A percentile compares a stretch with the other conserved stretches of the same genome.
Evolutionary conservation across 2,329 filamentous ascomycete species (phyloP).

Genomic region (Aspergillus sp.): DNA sequence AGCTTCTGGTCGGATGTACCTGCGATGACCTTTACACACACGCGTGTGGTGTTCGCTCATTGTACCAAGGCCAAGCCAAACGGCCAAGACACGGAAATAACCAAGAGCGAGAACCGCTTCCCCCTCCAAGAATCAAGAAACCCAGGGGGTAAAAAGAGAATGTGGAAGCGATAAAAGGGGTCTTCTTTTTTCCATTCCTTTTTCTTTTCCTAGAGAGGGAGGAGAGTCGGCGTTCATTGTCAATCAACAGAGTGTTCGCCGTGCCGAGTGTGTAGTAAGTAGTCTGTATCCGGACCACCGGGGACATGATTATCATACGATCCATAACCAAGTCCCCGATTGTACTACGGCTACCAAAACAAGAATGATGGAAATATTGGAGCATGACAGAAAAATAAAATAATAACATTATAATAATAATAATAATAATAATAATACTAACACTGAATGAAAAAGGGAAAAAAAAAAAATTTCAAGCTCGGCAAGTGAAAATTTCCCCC

Average conservation of each 20-base stretch:
- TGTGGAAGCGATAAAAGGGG: too few species aligned
- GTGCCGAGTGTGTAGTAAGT: too few species aligned
- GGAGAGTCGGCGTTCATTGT: too few species aligned
- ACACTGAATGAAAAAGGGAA: background rate
- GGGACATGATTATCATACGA: constrained; percentile 4
- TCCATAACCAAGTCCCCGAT: background rate
- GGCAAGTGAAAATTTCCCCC: background rate
- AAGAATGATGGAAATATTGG: too few species aligned
- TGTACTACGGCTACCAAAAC: background rate
- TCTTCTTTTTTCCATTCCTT: too few species aligned
- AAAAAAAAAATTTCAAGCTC: background rate
- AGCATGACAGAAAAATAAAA: too few species aligned
- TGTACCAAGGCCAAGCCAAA: background rate
- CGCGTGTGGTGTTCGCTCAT: too few species aligned
- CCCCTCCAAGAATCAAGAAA: background rate
- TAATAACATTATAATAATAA: too few species aligned
- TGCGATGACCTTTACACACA: background rate
- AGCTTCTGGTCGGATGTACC: background rate
- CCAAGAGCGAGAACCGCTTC: background rate
- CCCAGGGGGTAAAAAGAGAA: background rate
- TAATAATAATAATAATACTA: background rate
- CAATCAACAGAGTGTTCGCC: too few species aligned
- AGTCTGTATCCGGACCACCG: background rate
- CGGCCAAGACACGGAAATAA: background rate
- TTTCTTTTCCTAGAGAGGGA: too few species aligned